These are phyloP conservation scores for Globisporangium iwayamae DNA, from an alignment of 352 stramenopile genomes.

Conservation along the genomic window DNA sequence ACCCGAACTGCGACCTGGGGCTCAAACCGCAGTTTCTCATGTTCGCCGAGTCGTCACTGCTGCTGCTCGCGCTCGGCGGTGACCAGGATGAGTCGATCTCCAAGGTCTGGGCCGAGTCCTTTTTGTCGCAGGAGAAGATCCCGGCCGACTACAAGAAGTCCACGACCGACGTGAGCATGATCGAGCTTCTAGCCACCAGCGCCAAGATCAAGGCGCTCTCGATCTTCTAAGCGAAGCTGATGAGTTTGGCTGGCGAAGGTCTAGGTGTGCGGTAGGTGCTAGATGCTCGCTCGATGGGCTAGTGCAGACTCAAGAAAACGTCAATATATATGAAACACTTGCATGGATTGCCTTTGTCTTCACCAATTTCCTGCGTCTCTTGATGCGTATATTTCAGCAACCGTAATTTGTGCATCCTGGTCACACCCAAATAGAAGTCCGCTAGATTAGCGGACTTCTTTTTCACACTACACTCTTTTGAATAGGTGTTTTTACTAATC, in stretches of 20 bases:
- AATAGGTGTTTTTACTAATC: too few relatives aligned
- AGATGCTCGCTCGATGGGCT: neutral
- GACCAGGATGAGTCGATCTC: conserved; percentile 17
- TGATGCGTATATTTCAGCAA: too few relatives aligned
- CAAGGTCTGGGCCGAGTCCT: conserved; percentile 16
- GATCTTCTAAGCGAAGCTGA: conserved; percentile 3
- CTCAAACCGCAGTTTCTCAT: conserved; percentile 18
- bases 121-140: conserved; percentile 30
- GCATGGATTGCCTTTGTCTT: too few relatives aligned
- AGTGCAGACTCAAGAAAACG: neutral
- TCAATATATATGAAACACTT: too few relatives aligned
- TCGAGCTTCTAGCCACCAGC: conserved; percentile 11
- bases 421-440: too few relatives aligned
- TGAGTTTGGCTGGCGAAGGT: neutral
- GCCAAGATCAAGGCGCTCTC: conserved; percentile 18
- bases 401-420: too few relatives aligned
- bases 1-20: conserved; percentile 21
- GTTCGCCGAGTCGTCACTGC: conserved; percentile 27
- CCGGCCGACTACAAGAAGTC: conserved; percentile 24
- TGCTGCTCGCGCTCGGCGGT: conserved; percentile 24
- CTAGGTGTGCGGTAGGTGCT: neutral
- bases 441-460: too few relatives aligned
- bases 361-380: too few relatives aligned
- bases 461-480: too few relatives aligned
- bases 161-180: conserved; percentile 13